These are phyloP conservation scores for Physaria fendleri DNA, from an alignment of 345 rosid genomes.

Conservation along the genomic window DNA sequence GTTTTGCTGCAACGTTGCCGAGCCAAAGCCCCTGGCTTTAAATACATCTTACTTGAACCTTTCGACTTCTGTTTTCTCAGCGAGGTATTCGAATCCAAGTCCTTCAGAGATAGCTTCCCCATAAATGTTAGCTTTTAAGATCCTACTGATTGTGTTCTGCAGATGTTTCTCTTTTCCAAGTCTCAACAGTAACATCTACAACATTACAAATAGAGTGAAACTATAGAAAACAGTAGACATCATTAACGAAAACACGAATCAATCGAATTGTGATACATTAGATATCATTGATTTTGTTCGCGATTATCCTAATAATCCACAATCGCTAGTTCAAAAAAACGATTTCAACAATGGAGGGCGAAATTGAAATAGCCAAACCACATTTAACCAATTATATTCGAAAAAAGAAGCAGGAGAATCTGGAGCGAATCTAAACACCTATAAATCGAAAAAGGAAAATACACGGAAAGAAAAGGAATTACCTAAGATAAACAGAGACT, in stretches of 20 bases:
- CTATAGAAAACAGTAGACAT: background rate
- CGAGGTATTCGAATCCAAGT: constrained; percentile 33
- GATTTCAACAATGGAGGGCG: background rate
- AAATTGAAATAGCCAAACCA: background rate
- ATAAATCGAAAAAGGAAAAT: background rate
- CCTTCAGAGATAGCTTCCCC: constrained; percentile 72
- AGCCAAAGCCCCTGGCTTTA: constrained; percentile 86
- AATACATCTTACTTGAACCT: constrained; percentile 48
- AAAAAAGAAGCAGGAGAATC: background rate
- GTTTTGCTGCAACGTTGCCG: constrained; percentile 54
- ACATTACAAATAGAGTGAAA: background rate
- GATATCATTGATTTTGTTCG: too few relatives aligned
- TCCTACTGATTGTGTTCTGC: background rate
- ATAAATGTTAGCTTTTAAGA: constrained; percentile 4
- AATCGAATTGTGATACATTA: background rate
- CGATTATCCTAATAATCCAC: background rate
- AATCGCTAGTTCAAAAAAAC: background rate
- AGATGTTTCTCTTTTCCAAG: too few relatives aligned
- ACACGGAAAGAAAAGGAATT: background rate
- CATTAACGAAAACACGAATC: constrained; percentile 20
- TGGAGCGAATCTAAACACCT: constrained; percentile 6
- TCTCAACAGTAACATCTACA: background rate
- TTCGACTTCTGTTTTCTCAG: constrained; percentile 52
- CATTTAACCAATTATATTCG: background rate
- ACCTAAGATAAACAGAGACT: constrained; percentile 14